These are phyloP conservation scores for Stemphylium lycopersici DNA, from an alignment of 2,329 filamentous ascomycete species.

Conservation along the genomic window DNA sequence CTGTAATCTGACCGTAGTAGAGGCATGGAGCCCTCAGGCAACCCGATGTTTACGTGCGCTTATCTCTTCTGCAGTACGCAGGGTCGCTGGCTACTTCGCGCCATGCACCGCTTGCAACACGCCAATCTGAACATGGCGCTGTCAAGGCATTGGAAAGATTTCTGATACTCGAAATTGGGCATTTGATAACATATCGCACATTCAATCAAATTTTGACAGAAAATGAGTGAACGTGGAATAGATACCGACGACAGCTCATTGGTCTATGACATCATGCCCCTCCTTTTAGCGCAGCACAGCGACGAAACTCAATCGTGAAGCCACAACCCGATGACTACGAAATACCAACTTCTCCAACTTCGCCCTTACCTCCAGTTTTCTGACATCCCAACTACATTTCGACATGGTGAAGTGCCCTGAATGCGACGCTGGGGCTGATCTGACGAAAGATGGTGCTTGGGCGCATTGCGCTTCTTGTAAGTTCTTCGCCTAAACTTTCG, in stretches of 20 bases:
- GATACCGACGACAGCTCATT: constrained; percentile 2
- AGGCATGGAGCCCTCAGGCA: no score
- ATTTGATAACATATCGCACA: no score
- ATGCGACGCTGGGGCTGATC: constrained; percentile 35
- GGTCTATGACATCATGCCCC: constrained; percentile 20
- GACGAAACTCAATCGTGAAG: constrained; percentile 3
- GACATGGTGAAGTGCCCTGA: constrained; percentile 37
- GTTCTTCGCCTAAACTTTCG: not conserved
- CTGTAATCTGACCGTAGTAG: no score
- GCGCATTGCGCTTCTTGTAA: constrained; percentile 40
- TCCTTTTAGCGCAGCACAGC: constrained; percentile 10
- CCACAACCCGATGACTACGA: not conserved
- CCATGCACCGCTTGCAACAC: no score
- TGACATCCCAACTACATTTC: not conserved
- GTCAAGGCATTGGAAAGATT: no score
- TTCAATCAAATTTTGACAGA: no score
- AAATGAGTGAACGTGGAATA: not conserved
- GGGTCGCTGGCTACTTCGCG: no score
- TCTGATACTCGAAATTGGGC: no score
- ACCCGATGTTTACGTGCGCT: no score
- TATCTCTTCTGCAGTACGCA: no score
- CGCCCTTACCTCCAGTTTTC: not conserved
- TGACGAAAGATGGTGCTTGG: constrained; percentile 38
- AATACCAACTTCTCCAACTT: not conserved
- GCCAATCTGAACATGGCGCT: no score